A percentile compares a stretch with the other conserved stretches of the same genome.
phyloP scores from a whole-genome alignment of 2,329 filamentous ascomycete species.

The Aspergillus fischeri region DNA sequence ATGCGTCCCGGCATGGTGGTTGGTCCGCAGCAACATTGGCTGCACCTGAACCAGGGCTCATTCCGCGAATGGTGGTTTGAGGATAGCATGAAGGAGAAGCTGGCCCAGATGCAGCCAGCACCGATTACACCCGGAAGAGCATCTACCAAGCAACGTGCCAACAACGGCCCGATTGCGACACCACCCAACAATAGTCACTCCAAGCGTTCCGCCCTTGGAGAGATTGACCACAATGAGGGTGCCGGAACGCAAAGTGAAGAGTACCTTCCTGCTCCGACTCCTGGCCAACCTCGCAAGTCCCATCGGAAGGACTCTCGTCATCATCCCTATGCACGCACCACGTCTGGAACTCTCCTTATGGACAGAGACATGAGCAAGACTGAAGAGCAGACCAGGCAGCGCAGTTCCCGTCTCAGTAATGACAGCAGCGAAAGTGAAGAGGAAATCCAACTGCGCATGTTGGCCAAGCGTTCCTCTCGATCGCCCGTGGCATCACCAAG shows the following conservation, averaged over 20 bases:
- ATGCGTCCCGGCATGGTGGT: constrained; percentile 99
- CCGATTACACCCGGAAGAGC: constrained; percentile 52
- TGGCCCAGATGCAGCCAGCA: constrained; percentile 62
- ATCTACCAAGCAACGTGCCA: constrained; percentile 59
- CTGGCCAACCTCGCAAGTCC: constrained; percentile 90
- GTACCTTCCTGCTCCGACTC: constrained; percentile 89
- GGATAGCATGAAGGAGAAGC: constrained; percentile 73
- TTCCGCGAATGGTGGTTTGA: constrained; percentile 98
- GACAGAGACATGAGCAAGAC: constrained; percentile 28
- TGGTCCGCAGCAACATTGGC: constrained; percentile 96
- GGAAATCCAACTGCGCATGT: constrained; percentile 73
- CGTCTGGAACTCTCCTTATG: constrained; percentile 42
- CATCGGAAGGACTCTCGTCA: constrained; percentile 70
- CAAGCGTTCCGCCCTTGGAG: constrained; percentile 80
- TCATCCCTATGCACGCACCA: constrained; percentile 64
- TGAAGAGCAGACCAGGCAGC: constrained; percentile 44
- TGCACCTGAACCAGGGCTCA: constrained; percentile 91
- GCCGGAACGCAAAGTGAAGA: constrained; percentile 58
- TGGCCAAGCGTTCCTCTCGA: constrained; percentile 63
- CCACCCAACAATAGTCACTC: constrained; percentile 75
- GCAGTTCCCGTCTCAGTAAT: constrained; percentile 55
- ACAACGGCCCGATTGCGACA: constrained; percentile 70
- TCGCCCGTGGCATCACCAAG: constrained; percentile 59
- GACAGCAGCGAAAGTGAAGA: constrained; percentile 69
- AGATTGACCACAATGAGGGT: constrained; percentile 78